Evolutionary conservation across 306 rosid genomes (phyloP).

Genomic region (Ormosia semicastrata): DNA sequence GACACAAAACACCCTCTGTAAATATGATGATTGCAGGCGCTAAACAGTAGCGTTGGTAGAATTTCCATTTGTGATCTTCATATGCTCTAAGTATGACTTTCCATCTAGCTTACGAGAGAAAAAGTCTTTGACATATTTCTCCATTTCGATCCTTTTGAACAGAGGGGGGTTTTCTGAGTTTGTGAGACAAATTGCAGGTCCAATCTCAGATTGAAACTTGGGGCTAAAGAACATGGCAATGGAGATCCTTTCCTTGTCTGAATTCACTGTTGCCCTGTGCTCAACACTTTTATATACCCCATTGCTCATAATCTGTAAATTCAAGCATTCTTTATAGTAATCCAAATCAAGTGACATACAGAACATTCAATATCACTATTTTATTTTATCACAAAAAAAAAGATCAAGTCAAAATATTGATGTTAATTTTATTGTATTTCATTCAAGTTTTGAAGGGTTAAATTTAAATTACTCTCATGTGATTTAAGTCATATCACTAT

Average conservation of each 20-base stretch:
- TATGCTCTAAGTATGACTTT: constrained; percentile 45
- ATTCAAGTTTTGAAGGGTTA: too few species aligned
- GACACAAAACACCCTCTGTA: too few species aligned
- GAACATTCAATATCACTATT: too few species aligned
- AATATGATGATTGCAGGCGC: background rate
- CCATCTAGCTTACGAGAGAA: constrained; percentile 41
- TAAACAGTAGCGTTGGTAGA: background rate
- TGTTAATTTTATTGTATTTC: too few species aligned
- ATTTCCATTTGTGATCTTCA: constrained; percentile 31
- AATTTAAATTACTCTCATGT: too few species aligned
- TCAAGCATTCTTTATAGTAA: background rate
- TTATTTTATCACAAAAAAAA: too few species aligned
- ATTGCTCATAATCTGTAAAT: constrained; percentile 62
- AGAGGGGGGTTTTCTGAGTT: constrained; percentile 46
- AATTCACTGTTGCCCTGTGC: constrained; percentile 61
- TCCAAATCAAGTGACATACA: background rate
- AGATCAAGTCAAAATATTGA: too few species aligned
- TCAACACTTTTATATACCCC: constrained; percentile 61
- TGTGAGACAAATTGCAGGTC: constrained; percentile 35
- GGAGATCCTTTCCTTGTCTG: constrained; percentile 61
- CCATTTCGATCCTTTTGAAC: constrained; percentile 33
- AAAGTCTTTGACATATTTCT: constrained; percentile 41
- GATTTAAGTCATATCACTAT: too few species aligned
- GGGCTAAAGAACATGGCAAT: constrained; percentile 52
- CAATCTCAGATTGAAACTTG: constrained; percentile 48